Evolutionary conservation across 257 asterid genomes (phyloP).

Genomic region (Nicotiana sylvestris): DNA sequence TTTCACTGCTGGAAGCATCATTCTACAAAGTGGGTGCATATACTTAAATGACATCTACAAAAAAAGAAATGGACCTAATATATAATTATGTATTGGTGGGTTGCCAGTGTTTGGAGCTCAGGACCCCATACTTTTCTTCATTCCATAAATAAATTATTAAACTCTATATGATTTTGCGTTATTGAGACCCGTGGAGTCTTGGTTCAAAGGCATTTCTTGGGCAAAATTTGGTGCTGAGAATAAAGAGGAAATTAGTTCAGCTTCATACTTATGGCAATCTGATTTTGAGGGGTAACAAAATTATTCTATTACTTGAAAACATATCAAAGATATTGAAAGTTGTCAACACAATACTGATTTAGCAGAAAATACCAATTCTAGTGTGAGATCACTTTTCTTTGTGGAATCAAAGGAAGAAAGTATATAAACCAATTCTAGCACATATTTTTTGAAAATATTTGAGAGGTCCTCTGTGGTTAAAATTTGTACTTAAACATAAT

Average conservation of each 20-base stretch:
- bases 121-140: background rate
- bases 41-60: background rate
- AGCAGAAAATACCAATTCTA: background rate
- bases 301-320: background rate
- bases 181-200: background rate
- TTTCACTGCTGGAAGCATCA: conserved; percentile 10
- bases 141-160: background rate
- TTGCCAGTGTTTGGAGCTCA: background rate
- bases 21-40: background rate
- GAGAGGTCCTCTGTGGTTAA: too few species aligned
- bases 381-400: background rate
- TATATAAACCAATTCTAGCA: too few species aligned
- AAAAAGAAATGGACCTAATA: background rate
- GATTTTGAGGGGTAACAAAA: conserved; percentile 19
- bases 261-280: conserved; percentile 13
- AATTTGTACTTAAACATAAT: too few species aligned
- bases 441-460: too few species aligned
- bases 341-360: background rate
- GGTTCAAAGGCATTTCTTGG: background rate
- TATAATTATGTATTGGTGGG: background rate
- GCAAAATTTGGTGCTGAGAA: background rate
- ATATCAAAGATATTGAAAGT: background rate
- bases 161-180: background rate
- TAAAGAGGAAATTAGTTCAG: background rate
- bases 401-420: background rate